phyloP scores from a whole-genome alignment of 192 early-diverging fungal species.

The Coemansia sp. region DNA sequence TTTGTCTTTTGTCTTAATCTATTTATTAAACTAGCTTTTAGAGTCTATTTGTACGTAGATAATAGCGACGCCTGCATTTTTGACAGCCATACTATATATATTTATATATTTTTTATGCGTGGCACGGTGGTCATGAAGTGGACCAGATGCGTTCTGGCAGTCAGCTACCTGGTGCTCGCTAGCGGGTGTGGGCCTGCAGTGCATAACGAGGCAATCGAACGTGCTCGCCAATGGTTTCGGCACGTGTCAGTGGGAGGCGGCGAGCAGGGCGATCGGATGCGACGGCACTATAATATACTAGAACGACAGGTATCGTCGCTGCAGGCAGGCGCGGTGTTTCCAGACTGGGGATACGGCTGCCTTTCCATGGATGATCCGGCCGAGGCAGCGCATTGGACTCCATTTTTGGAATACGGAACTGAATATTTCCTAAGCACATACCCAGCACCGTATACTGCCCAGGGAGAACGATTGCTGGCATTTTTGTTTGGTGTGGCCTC shows the following conservation, averaged over 20 bases:
- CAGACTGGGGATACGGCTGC: conserved; percentile 54
- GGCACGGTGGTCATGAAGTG: too few relatives aligned
- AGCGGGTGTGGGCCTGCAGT: conserved; percentile 45
- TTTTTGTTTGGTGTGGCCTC: conserved; percentile 49
- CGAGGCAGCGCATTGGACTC: conserved; percentile 50
- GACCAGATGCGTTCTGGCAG: too few relatives aligned
- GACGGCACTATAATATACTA: conserved; percentile 18
- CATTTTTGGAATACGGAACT: conserved; percentile 38
- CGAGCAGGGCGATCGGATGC: neutral
- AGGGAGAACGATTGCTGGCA: conserved; percentile 32
- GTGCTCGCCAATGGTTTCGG: conserved; percentile 48
- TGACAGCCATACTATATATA: too few relatives aligned
- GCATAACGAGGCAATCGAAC: conserved; percentile 51
- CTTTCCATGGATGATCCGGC: conserved; percentile 45
- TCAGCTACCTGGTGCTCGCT: neutral
- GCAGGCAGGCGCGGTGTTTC: conserved; percentile 45
- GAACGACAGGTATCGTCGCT: conserved; percentile 31
- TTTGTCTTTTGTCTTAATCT: too few relatives aligned
- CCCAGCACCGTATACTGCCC: conserved; percentile 8
- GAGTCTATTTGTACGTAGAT: too few relatives aligned
- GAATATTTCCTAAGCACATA: conserved; percentile 16
- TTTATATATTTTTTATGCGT: too few relatives aligned
- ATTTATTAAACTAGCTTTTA: too few relatives aligned
- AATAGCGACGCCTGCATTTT: too few relatives aligned
- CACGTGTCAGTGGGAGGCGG: neutral